These are phyloP conservation scores for Hericium coralloides DNA, from an alignment of 768 basidiomycete genomes.

Conservation along the genomic window DNA sequence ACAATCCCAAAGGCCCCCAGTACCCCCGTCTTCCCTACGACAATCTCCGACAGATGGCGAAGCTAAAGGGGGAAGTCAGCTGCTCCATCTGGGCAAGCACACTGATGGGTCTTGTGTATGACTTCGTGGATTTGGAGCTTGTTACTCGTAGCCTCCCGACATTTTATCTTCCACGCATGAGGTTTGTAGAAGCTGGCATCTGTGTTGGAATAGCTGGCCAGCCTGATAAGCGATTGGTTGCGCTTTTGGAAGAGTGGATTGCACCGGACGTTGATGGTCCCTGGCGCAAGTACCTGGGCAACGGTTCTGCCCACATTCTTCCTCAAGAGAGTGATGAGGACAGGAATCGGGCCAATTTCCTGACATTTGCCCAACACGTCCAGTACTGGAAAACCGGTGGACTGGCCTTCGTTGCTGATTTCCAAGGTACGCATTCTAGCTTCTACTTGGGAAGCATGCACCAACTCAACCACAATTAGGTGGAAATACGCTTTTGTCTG, in stretches of 20 bases:
- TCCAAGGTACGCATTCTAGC: constrained; percentile 14
- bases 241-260: background rate
- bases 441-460: background rate
- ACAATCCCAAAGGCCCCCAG: too few species aligned
- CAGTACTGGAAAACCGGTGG: constrained; percentile 18
- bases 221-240: too few species aligned
- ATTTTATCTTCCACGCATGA: too few species aligned
- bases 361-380: constrained; percentile 17
- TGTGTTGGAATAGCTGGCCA: too few species aligned
- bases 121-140: too few species aligned
- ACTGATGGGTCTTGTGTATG: too few species aligned
- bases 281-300: constrained; percentile 21
- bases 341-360: constrained; percentile 13
- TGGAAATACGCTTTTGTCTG: constrained; percentile 5
- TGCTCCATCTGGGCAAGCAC: too few species aligned
- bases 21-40: too few species aligned
- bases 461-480: constrained; percentile 1
- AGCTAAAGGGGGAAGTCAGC: too few species aligned
- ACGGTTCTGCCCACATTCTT: constrained; percentile 9
- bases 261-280: background rate
- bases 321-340: background rate
- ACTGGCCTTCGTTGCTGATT: constrained; percentile 19
- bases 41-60: too few species aligned
- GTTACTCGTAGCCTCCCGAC: too few species aligned
- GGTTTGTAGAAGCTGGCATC: too few species aligned